These are phyloP conservation scores for Starmera pachycereana DNA, from an alignment of 805 yeast species.

Conservation along the genomic window DNA sequence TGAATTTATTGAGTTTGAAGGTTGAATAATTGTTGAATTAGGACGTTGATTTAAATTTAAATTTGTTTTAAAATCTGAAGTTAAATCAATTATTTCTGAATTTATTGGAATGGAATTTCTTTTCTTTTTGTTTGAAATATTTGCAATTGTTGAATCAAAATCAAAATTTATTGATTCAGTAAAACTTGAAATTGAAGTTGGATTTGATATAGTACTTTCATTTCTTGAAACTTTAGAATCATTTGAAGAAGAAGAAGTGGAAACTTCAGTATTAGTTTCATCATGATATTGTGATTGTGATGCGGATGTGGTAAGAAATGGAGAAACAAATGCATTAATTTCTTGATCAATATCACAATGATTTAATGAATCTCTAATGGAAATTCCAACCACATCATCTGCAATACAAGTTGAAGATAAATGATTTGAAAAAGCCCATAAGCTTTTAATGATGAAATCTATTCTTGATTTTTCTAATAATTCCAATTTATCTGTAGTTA, in stretches of 20 bases:
- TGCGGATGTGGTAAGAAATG: slow-evolving; percentile 36
- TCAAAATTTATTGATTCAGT: slow-evolving; percentile 12
- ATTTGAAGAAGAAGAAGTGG: slow-evolving; percentile 18
- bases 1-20: not conserved
- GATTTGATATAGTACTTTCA: slow-evolving; percentile 18
- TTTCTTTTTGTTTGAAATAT: no score
- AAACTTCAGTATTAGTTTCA: slow-evolving; percentile 11
- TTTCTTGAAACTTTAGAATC: slow-evolving; percentile 10
- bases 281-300: slow-evolving; percentile 4
- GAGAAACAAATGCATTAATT: slow-evolving; percentile 39
- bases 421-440: slow-evolving; percentile 73
- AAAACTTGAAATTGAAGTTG: slow-evolving; percentile 20
- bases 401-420: slow-evolving; percentile 68
- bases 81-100: not conserved
- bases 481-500: slow-evolving; percentile 52
- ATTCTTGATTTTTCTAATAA: slow-evolving; percentile 63
- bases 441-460: slow-evolving; percentile 53
- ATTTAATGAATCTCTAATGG: slow-evolving; percentile 56
- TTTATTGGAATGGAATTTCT: slow-evolving; percentile 12
- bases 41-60: not conserved
- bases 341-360: slow-evolving; percentile 55
- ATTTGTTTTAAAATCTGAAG: not conserved
- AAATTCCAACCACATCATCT: slow-evolving; percentile 70
- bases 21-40: not conserved
- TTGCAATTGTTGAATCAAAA: slow-evolving; percentile 12